Conservation (phyloP, 108 stramenopile species). For the Craspedostauros australis region DNA sequence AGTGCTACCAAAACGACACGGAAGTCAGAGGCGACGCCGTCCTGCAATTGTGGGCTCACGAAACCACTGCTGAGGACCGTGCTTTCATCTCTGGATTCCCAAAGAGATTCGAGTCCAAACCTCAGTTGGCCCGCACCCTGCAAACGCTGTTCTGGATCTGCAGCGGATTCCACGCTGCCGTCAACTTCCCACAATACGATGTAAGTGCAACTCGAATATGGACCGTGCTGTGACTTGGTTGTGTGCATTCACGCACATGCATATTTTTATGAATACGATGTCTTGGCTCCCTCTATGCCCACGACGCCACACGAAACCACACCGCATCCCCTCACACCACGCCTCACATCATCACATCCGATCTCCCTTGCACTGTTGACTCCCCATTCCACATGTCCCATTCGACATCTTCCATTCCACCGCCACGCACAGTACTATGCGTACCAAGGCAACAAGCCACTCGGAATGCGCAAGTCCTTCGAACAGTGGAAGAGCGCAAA, state of each 20-base stretch:
- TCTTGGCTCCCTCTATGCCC: too few relatives aligned
- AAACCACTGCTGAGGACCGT: slow-evolving; percentile 1
- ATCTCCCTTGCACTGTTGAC: too few relatives aligned
- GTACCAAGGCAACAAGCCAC: slow-evolving; percentile 8
- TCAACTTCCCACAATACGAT: slow-evolving; percentile 16
- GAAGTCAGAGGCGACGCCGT: background rate
- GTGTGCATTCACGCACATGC: too few relatives aligned
- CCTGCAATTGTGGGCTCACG: slow-evolving; percentile 13
- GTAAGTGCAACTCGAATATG: too few relatives aligned
- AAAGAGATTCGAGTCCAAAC: slow-evolving; percentile 1
- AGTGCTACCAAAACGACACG: slow-evolving; percentile 3
- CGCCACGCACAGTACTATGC: too few relatives aligned
- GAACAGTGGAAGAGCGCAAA: background rate
- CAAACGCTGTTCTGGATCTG: slow-evolving; percentile 20
- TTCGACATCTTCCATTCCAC: too few relatives aligned
- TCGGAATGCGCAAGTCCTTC: background rate
- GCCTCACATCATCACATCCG: too few relatives aligned
- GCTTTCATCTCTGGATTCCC: slow-evolving; percentile 11
- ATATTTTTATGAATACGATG: too few relatives aligned
- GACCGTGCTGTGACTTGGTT: too few relatives aligned
- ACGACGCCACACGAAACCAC: too few relatives aligned
- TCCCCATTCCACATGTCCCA: too few relatives aligned
- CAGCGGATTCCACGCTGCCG: slow-evolving; percentile 16
- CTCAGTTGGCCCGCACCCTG: slow-evolving; percentile 1
- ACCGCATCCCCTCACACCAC: too few relatives aligned